phyloP scores from a whole-genome alignment of 192 early-diverging fungal species.

The Entomortierella lignicola region DNA sequence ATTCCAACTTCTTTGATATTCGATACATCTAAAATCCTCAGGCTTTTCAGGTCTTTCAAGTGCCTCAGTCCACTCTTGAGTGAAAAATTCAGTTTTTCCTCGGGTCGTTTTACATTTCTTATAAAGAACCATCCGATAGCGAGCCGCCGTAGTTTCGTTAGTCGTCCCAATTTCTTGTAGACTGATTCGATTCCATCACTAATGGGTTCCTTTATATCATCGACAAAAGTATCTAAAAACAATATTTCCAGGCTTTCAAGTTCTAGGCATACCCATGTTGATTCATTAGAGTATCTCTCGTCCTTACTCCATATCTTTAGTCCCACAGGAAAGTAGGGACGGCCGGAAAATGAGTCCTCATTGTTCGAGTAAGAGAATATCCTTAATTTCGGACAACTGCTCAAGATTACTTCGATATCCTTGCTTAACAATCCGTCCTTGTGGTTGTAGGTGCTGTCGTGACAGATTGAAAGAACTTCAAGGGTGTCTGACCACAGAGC shows the following conservation, averaged over 20 bases:
- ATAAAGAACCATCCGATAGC: background rate
- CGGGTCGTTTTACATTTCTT: too few relatives aligned
- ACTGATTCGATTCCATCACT: background rate
- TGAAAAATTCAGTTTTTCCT: background rate
- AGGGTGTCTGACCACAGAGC: too few relatives aligned
- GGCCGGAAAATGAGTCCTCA: too few relatives aligned
- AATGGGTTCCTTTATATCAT: background rate
- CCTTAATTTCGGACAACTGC: too few relatives aligned
- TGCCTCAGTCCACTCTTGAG: background rate
- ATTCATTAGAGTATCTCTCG: background rate
- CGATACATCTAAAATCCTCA: background rate
- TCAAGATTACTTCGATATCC: too few relatives aligned
- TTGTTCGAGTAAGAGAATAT: too few relatives aligned
- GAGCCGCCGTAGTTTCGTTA: background rate
- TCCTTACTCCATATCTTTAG: too few relatives aligned
- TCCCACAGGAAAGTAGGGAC: too few relatives aligned
- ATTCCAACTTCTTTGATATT: background rate
- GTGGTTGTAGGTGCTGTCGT: too few relatives aligned
- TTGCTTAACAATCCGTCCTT: too few relatives aligned
- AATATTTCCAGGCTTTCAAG: background rate
- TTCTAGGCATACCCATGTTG: background rate
- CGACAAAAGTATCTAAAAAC: background rate
- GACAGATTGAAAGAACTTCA: too few relatives aligned
- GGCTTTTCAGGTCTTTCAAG: background rate
- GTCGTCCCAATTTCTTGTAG: background rate